Evolutionary conservation across 495 filamentous ascomycete genomes (phyloP), one percentile per base, ranked within the genome.

Genomic region (Thermothielavioides terrestris): DNA sequence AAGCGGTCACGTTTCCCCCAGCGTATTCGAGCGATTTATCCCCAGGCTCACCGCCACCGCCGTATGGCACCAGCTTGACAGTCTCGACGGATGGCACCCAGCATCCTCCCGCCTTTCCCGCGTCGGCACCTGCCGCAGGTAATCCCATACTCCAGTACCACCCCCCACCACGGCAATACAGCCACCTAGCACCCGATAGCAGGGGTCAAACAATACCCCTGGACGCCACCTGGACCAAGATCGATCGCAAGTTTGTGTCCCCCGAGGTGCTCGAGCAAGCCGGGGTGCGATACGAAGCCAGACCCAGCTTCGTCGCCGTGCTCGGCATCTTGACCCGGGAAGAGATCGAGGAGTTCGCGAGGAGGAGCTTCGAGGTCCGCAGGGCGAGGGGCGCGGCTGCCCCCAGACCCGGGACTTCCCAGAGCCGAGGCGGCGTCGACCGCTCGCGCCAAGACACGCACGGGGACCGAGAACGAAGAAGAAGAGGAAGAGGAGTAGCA

Each of bases 171-270:
- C 53, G 51, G 9, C 55, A 53, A 39, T 49, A 40, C 39, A 63
- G 54, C 43, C 51, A 49, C 26, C 54, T 78, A 1, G 73, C 66
- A 1, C 77, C 76, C 1, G 79, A 81, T 46, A 66, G 70, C 30
- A 61, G 67, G 12, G 78, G 77, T 12, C 71, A 76, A 28, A 79
- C 78, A 28, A 85, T 88, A 27, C 80, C 82, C 0, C 66, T 77
- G 4, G 76, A 81, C 35, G 84, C 83, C 0, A 79, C 77, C 22
- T 88, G 84, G 84, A 88, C 84, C 15, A 82, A 78, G 61, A 83
- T 88, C 53, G 73, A 77, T 36, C 76, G 84, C 27, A 61, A 69
- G 4, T 66, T 84, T 0, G 79, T 88, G 23, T 85, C 83, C 15
- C 80, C 83, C 4, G 79, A 83, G 49, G 81, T 83, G 1, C 64